Evolutionary conservation across 768 basidiomycete species (phyloP), one percentile per base, ranked within the genome.

Genomic region (Pleurotus tuoliensis): DNA sequence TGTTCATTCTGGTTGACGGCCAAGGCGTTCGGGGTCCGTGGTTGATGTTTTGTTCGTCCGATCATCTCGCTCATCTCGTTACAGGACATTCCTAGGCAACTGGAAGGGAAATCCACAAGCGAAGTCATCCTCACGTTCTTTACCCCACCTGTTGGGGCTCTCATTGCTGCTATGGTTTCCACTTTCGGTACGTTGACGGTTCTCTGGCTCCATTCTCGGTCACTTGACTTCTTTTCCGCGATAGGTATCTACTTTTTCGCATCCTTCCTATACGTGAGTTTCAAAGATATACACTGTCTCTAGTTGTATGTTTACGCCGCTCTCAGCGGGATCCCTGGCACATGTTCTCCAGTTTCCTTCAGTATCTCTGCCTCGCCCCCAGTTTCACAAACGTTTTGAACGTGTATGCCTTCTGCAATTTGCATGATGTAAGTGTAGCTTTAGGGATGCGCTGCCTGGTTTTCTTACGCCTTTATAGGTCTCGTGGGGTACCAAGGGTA

Each of bases 341-440:
- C 72, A 89, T 98, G 86, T 87, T 95, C 72, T 91, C 92, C 22
- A 94, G 92, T 63, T 94, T 97, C 80, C 74, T 88, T 63, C 95
- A 95, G 68, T 96, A 95, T 67, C 75, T 96, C 49, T 87, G 86
- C 64, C 71, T 98, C 56, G 96, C 96, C 9, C 92, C 92, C 1
- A 92, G 89, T 63, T 96, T 96, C 75, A 94, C 88, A 37, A 98
- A 97, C 68, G 88, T 98, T 45, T 81, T 96, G 63, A 96, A 96
- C 71, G 91, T 95, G 38, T 98, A 98, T 68, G 94, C 95, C 0
- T 98, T 98, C 79, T 97, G 94, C 73, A 97, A 97, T 73, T 75
- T 97, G 71, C 93, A 93, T 68, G 94, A 94, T 70, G 90, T 90
- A 59, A 46, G 79, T 69, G 2, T 48, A 49, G 55, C 22, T 44